Evolutionary conservation across 768 basidiomycete genomes (phyloP), one percentile per base, ranked within the genome.

Genomic region (Tricholoma matsutake): DNA sequence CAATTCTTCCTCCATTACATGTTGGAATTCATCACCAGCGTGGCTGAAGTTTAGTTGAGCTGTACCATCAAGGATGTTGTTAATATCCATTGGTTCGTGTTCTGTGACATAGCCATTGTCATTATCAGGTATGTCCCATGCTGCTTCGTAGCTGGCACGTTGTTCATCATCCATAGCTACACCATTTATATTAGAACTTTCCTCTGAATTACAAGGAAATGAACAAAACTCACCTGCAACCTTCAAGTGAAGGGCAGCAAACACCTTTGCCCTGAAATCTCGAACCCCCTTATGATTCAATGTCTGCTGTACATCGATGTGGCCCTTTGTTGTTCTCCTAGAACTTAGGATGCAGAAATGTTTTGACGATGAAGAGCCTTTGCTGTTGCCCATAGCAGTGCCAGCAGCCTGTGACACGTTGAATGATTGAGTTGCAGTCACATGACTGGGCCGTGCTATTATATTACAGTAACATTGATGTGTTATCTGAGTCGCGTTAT

Each of bases 21-120:
- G 34, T 34, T 57, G 47, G 39, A 57, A 52, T n/a, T 61, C 47
- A 0, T 55, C 55, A 39, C 60, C 55, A n/a, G 60, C 55, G 20
- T 61, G 55, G 34, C 60, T 57, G 4, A 55, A 2, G 29, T 60
- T 20, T 1, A 60, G 35, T 9, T 37, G 22, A 29, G n/a, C 28
- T 2, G 37, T 39, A 3, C n/a, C n/a, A n/a, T n/a, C n/a, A n/a
- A n/a, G n/a, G n/a, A n/a, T n/a, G n/a, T n/a, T n/a, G n/a, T n/a
- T n/a, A n/a, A n/a, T n/a, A n/a, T n/a, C n/a, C n/a, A n/a, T n/a
- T n/a, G n/a, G n/a, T n/a, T n/a, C n/a, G n/a, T n/a, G n/a, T n/a
- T n/a, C n/a, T n/a, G n/a, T n/a, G n/a, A n/a, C n/a, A n/a, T n/a
- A n/a, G n/a, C n/a, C 53, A 41, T 60, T 29, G 6, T 45, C 43